Evolutionary conservation across 495 filamentous ascomycete genomes (phyloP).

Genomic region (Trypethelium eluteriae): DNA sequence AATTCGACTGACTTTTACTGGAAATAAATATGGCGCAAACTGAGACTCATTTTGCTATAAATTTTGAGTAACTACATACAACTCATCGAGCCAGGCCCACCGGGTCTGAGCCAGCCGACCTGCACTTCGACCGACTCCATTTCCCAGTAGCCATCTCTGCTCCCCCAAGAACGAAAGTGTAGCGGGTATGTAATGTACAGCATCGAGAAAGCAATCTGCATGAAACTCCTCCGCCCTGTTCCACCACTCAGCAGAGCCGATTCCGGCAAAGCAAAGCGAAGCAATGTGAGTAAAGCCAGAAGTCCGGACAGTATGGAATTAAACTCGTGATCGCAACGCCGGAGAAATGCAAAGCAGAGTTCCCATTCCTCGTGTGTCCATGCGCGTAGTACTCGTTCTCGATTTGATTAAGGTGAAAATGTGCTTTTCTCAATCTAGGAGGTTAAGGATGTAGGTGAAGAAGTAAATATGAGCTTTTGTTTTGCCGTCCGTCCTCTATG

Average conservation of each 20-base stretch:
- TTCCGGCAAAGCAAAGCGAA: background rate
- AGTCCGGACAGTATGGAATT: too few relatives aligned
- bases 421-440: background rate
- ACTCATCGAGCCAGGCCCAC: background rate
- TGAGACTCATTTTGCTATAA: too few relatives aligned
- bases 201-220: background rate
- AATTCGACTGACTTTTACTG: too few relatives aligned
- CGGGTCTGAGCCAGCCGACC: background rate
- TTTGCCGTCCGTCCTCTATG: conserved; percentile 43
- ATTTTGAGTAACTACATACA: background rate
- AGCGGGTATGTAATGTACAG: background rate
- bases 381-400: background rate
- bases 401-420: background rate
- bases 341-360: background rate
- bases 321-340: background rate
- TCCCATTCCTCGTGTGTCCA: background rate
- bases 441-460: background rate
- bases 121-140: background rate
- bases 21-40: too few relatives aligned
- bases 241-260: background rate
- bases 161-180: background rate
- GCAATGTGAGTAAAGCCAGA: too few relatives aligned
- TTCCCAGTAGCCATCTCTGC: background rate
- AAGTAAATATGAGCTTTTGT: background rate
- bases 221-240: background rate